phyloP scores from a whole-genome alignment of 768 basidiomycete genomes.

The Gymnopilus dilepis region DNA sequence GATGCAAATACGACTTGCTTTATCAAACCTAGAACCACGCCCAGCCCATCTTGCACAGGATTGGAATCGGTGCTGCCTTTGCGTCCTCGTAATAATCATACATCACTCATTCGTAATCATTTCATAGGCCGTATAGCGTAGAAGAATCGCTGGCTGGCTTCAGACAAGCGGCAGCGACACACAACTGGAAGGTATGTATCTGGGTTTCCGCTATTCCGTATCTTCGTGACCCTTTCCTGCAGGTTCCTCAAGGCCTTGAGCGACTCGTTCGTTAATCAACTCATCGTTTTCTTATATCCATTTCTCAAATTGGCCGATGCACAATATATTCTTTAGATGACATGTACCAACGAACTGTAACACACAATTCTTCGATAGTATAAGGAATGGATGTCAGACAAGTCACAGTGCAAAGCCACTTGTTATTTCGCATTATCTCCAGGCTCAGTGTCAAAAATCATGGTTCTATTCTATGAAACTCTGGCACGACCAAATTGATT shows the following conservation, averaged over 20 bases:
- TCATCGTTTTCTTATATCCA: too few relatives aligned
- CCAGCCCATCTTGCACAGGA: slow-evolving; percentile 61
- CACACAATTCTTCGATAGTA: too few relatives aligned
- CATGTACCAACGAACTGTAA: too few relatives aligned
- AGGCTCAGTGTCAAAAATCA: too few relatives aligned
- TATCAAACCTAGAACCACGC: slow-evolving; percentile 67
- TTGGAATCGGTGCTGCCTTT: slow-evolving; percentile 50
- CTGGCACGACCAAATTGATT: too few relatives aligned
- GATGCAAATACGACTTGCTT: slow-evolving; percentile 71
- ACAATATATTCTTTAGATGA: too few relatives aligned
- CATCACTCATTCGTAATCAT: slow-evolving; percentile 3
- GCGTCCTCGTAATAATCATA: neutral
- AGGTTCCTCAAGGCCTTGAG: slow-evolving; percentile 32
- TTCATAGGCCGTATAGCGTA: slow-evolving; percentile 49
- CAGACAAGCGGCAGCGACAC: slow-evolving; percentile 65
- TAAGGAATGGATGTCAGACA: too few relatives aligned
- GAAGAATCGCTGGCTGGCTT: slow-evolving; percentile 67
- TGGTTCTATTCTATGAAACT: too few relatives aligned
- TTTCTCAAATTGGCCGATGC: too few relatives aligned
- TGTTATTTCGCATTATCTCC: too few relatives aligned
- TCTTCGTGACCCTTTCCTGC: too few relatives aligned
- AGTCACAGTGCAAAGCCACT: too few relatives aligned
- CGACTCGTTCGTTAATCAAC: slow-evolving; percentile 41
- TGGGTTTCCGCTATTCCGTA: neutral
- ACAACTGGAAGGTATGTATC: slow-evolving; percentile 63